Conservation (phyloP, 164 flowering plant species). For the Cinnamomum micranthum region DNA sequence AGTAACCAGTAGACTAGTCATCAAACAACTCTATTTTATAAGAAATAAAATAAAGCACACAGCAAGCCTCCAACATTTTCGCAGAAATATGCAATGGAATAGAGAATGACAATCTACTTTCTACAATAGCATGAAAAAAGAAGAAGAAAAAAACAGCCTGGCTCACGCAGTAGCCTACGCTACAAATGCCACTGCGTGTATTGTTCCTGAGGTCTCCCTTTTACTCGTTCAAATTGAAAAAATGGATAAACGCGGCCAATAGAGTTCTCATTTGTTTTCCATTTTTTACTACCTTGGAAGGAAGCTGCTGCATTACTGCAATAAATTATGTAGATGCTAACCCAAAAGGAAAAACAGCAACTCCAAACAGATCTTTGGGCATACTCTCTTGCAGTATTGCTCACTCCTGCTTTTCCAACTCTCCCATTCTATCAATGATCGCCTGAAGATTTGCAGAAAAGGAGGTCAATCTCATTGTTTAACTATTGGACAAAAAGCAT, state of each 20-base stretch:
- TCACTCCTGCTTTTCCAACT: slow-evolving; percentile 90
- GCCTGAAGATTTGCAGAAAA: slow-evolving; percentile 47
- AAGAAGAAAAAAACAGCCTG: not conserved
- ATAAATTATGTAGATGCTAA: not conserved
- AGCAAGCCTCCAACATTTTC: not conserved
- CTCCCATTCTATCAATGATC: slow-evolving; percentile 96
- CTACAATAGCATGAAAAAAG: not conserved
- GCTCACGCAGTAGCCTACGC: not conserved
- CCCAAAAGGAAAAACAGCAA: not conserved
- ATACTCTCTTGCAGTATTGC: not conserved
- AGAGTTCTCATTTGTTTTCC: not conserved
- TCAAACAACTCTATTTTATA: too few species aligned
- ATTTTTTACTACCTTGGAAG: not conserved
- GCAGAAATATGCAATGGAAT: not conserved
- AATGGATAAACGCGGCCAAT: not conserved
- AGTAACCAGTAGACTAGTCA: too few species aligned
- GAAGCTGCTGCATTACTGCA: not conserved
- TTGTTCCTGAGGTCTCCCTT: not conserved
- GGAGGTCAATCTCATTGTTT: too few species aligned
- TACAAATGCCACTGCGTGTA: too few species aligned
- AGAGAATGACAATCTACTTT: not conserved
- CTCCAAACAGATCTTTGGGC: not conserved
- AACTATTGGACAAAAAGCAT: too few species aligned
- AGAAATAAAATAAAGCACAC: not conserved
- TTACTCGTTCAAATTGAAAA: not conserved